A percentile compares a stretch with the other conserved stretches of the same genome.
Evolutionary conservation across 805 yeast genomes (phyloP).

Genomic region (Teunomyces aglyptinius): DNA sequence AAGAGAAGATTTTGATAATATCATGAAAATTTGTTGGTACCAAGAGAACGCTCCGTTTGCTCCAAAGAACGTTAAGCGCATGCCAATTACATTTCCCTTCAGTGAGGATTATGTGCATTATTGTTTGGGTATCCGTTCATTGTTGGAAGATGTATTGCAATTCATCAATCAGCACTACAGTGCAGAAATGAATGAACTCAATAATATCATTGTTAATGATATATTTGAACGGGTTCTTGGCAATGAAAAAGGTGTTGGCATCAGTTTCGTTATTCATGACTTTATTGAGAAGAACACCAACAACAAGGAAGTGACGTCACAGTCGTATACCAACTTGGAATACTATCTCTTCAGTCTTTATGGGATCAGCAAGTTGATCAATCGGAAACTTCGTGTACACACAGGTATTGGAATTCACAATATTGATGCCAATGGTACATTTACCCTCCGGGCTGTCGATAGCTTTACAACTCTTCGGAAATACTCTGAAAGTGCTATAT

Average conservation of each 20-base stretch:
- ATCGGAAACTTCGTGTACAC: constrained; percentile 34
- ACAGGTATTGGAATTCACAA: constrained; percentile 40
- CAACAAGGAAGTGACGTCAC: constrained; percentile 87
- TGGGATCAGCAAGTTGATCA: constrained; percentile 56
- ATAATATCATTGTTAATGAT: constrained; percentile 57
- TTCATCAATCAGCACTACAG: constrained; percentile 67
- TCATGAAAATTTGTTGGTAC: constrained; percentile 70
- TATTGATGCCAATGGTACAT: constrained; percentile 37
- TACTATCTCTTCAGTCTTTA: constrained; percentile 75
- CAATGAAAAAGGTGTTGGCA: constrained; percentile 46
- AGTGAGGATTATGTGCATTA: constrained; percentile 85
- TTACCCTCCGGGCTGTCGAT: constrained; percentile 48
- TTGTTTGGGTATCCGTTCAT: constrained; percentile 69
- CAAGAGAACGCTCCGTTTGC: constrained; percentile 49
- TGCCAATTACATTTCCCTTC: constrained; percentile 69
- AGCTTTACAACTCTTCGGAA: constrained; percentile 59
- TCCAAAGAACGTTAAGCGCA: constrained; percentile 47
- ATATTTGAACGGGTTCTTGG: constrained; percentile 67
- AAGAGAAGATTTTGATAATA: constrained; percentile 56
- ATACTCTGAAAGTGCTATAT: constrained; percentile 75
- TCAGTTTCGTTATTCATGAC: constrained; percentile 57
- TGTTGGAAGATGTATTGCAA: constrained; percentile 58
- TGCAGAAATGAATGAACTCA: constrained; percentile 57
- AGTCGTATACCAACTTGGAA: constrained; percentile 83
- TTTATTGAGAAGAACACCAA: constrained; percentile 61